phyloP scores from a whole-genome alignment of 768 basidiomycete genomes.

The Gyrodon lividus region DNA sequence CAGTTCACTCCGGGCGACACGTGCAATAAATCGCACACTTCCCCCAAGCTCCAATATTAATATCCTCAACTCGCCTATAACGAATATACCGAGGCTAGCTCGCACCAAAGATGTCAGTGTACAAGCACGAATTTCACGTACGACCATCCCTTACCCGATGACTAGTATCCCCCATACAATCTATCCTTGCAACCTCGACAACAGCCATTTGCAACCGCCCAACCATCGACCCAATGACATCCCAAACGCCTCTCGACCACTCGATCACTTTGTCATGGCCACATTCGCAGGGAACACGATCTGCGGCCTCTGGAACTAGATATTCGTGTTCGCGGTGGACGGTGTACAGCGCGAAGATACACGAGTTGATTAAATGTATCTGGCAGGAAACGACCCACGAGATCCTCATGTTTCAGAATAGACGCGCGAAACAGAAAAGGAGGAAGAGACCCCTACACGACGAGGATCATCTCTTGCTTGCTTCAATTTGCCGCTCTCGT shows the following conservation, averaged over 20 bases:
- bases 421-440: not conserved
- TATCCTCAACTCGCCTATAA: conserved; percentile 1
- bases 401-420: conserved; percentile 69
- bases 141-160: conserved; percentile 60
- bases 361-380: not conserved
- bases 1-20: too few species aligned
- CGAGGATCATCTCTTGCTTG: conserved; percentile 99
- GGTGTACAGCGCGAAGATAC: conserved; percentile 79
- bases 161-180: conserved; percentile 82
- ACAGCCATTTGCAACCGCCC: conserved; percentile 94
- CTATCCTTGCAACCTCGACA: conserved; percentile 89
- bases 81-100: conserved; percentile 88
- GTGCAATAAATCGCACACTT: too few species aligned
- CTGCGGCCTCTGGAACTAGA: conserved; percentile 94
- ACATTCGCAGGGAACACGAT: conserved; percentile 91
- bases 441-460: conserved; percentile 66
- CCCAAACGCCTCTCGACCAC: conserved; percentile 84
- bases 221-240: conserved; percentile 78
- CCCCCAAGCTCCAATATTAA: too few species aligned
- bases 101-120: conserved; percentile 4
- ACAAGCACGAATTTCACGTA: not conserved
- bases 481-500: conserved; percentile 95
- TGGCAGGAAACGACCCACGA: conserved; percentile 50
- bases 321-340: conserved; percentile 94
- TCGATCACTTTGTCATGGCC: conserved; percentile 89